Conservation (phyloP, 306 rosid genomes). For the Mimosa pudica region DNA sequence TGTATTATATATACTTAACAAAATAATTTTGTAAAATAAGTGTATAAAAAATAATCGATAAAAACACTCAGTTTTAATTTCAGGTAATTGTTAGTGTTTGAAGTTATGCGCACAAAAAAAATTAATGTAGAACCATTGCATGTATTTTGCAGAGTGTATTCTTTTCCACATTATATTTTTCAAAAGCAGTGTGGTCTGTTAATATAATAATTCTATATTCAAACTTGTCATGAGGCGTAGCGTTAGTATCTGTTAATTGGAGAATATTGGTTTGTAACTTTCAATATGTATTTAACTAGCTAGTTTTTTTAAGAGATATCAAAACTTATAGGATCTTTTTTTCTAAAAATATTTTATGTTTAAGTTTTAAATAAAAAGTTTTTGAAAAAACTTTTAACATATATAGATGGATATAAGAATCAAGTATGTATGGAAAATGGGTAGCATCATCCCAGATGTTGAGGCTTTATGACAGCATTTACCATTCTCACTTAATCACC, state of each 20-base stretch:
- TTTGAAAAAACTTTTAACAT: no score
- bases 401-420: not conserved
- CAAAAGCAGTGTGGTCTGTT: not conserved
- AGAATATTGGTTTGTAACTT: no score
- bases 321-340: not conserved
- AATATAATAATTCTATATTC: not conserved
- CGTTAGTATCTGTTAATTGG: no score
- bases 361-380: no score
- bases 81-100: not conserved
- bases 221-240: not conserved
- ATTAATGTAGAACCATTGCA: not conserved
- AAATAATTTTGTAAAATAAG: no score
- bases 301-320: not conserved
- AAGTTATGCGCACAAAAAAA: not conserved
- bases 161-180: not conserved
- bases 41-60: not conserved
- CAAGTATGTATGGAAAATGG: not conserved
- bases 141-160: not conserved
- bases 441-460: not conserved
- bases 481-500: not conserved
- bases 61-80: not conserved
- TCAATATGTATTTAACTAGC: not conserved
- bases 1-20: not conserved
- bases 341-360: no score
- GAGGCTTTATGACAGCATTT: not conserved